Conservation (phyloP, 495 filamentous ascomycete species). For the Choiromyces venosus region DNA sequence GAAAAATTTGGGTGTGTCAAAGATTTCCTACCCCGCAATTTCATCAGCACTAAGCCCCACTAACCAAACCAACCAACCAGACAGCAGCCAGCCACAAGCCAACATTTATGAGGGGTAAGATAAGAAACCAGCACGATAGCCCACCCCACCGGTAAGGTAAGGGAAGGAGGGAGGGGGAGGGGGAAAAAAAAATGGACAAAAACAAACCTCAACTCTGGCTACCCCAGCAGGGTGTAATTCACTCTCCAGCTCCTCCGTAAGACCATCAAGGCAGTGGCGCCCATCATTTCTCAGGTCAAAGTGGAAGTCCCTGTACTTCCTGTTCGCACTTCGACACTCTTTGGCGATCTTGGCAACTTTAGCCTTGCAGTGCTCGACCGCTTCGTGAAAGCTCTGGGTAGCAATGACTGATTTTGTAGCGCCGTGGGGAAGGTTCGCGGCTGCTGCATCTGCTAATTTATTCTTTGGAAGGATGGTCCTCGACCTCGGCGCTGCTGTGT, state of each 20-base stretch:
- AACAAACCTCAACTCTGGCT: slow-evolving; percentile 19
- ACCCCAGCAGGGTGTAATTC: slow-evolving; percentile 24
- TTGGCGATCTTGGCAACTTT: slow-evolving; percentile 76
- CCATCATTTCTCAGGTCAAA: slow-evolving; percentile 79
- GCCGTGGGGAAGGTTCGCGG: slow-evolving; percentile 17
- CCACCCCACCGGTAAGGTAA: slow-evolving; percentile 44
- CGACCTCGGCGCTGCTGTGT: slow-evolving; percentile 8
- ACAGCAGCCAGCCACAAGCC: slow-evolving; percentile 52
- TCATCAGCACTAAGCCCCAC: slow-evolving; percentile 3
- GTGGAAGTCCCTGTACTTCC: slow-evolving; percentile 82
- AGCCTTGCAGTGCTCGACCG: slow-evolving; percentile 59
- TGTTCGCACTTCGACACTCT: slow-evolving; percentile 78
- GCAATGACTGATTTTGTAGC: slow-evolving; percentile 42
- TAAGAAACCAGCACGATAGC: slow-evolving; percentile 44
- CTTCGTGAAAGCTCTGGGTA: slow-evolving; percentile 65
- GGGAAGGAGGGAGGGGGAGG: slow-evolving; percentile 43
- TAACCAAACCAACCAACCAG: slow-evolving; percentile 53
- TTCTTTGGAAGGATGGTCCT: slow-evolving; percentile 27
- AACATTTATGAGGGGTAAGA: background rate
- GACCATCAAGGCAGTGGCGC: slow-evolving; percentile 36
- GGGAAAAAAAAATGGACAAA: background rate
- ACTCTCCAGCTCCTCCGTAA: slow-evolving; percentile 5
- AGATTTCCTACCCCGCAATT: slow-evolving; percentile 56
- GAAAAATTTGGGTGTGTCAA: slow-evolving; percentile 79
- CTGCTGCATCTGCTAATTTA: slow-evolving; percentile 17